A percentile compares a stretch with the other conserved stretches of the same genome.
phyloP scores from a whole-genome alignment of 139 green algal genomes.

The Astrephomene gubernaculifera region DNA sequence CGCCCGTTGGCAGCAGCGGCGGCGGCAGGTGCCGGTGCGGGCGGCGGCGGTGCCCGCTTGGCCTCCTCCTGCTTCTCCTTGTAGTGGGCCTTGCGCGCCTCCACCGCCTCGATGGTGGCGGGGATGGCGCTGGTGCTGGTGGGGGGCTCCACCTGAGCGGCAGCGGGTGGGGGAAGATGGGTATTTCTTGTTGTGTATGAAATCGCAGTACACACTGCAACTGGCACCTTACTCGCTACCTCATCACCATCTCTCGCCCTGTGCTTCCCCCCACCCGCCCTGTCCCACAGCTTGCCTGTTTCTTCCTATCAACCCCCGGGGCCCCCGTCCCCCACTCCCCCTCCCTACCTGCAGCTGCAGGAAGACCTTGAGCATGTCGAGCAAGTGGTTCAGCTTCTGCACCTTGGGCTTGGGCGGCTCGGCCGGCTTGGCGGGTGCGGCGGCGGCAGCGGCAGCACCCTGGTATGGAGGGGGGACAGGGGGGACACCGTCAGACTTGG shows the following conservation, averaged over 20 bases:
- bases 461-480: no score
- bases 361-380: slow-evolving; percentile 63
- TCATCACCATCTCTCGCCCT: no score
- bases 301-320: background rate
- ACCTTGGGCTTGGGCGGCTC: slow-evolving; percentile 59
- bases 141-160: slow-evolving; percentile 49
- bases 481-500: no score
- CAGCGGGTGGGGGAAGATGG: no score
- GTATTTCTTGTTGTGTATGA: no score
- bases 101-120: slow-evolving; percentile 58
- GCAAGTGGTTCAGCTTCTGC: slow-evolving; percentile 59
- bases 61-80: slow-evolving; percentile 51
- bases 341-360: slow-evolving; percentile 45
- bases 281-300: no score
- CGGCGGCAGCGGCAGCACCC: background rate
- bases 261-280: no score
- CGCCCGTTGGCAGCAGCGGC: no score
- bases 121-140: slow-evolving; percentile 49
- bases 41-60: slow-evolving; percentile 47
- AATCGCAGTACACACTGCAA: no score
- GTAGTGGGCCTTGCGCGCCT: slow-evolving; percentile 52
- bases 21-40: no score
- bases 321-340: background rate
- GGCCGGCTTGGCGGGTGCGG: background rate
- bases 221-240: no score